Evolutionary conservation across 164 flowering plant species (phyloP).

Genomic region (Sextonia rubra): DNA sequence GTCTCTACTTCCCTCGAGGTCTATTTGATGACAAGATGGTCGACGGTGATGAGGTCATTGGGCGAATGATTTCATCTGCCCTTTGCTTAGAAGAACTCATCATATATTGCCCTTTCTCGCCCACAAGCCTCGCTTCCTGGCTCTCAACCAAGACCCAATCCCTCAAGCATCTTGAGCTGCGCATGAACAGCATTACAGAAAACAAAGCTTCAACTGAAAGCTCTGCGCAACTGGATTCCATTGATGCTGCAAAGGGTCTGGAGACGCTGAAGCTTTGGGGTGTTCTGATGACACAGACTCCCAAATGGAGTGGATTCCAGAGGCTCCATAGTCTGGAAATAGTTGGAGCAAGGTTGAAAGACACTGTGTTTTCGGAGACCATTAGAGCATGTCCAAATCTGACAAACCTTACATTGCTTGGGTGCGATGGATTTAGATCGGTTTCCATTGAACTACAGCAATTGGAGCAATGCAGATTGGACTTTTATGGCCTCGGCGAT

Average conservation of each 20-base stretch:
- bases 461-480: conserved; percentile 68
- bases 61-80: conserved; percentile 40
- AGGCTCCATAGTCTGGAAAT: conserved; percentile 59
- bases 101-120: conserved; percentile 67
- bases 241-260: conserved; percentile 40
- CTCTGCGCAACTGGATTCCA: conserved; percentile 55
- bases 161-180: conserved; percentile 67
- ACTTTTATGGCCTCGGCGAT: conserved; percentile 65
- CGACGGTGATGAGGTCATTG: conserved; percentile 35
- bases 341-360: conserved; percentile 68
- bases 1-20: conserved; percentile 70
- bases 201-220: conserved; percentile 19
- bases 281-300: conserved; percentile 50
- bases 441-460: conserved; percentile 52
- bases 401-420: conserved; percentile 52
- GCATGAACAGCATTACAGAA: conserved; percentile 59
- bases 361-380: conserved; percentile 41
- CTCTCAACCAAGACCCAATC: conserved; percentile 28
- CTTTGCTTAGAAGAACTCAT: conserved; percentile 54
- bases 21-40: conserved; percentile 40
- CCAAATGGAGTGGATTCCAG: conserved; percentile 63
- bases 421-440: conserved; percentile 64
- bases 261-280: conserved; percentile 84
- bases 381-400: conserved; percentile 72
- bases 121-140: conserved; percentile 63